phyloP scores from a whole-genome alignment of 2,329 filamentous ascomycete species.

The Fragosphaeria purpurea region DNA sequence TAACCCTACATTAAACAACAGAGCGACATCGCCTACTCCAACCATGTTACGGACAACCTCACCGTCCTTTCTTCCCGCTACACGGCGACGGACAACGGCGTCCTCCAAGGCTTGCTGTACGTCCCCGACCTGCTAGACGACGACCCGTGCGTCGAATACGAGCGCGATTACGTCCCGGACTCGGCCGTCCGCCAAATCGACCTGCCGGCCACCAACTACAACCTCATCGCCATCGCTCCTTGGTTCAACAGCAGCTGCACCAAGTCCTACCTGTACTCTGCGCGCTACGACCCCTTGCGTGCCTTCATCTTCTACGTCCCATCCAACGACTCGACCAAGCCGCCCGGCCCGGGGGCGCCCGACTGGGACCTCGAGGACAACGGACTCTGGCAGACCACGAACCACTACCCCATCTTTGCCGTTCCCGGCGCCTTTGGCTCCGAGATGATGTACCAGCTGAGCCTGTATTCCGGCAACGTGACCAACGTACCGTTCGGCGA shows the following conservation, averaged over 20 bases:
- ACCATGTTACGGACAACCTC: conserved; percentile 47
- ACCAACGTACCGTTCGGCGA: conserved; percentile 48
- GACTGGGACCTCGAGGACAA: conserved; percentile 63
- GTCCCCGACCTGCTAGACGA: conserved; percentile 57
- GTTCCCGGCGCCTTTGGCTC: conserved; percentile 58
- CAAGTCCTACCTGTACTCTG: conserved; percentile 56
- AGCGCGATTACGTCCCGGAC: conserved; percentile 55
- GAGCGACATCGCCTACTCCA: conserved; percentile 42
- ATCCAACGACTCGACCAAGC: conserved; percentile 44
- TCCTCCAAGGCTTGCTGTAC: conserved; percentile 72
- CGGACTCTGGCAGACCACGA: conserved; percentile 60
- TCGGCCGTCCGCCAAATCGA: conserved; percentile 67
- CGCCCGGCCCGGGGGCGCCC: conserved; percentile 53
- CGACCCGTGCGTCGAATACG: conserved; percentile 53
- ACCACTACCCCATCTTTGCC: conserved; percentile 74
- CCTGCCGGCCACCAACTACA: conserved; percentile 59
- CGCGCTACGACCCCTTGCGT: conserved; percentile 47
- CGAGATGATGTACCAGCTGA: conserved; percentile 60
- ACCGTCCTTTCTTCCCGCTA: conserved; percentile 67
- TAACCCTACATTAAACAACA: conserved; percentile 9
- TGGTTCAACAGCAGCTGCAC: conserved; percentile 74
- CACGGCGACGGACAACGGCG: conserved; percentile 45
- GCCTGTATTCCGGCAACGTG: conserved; percentile 68
- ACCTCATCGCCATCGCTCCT: conserved; percentile 72
- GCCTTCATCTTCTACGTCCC: conserved; percentile 56